These are phyloP conservation scores for Massospora cicadina DNA, from an alignment of 371 early-diverging fungal genomes.

Conservation along the genomic window DNA sequence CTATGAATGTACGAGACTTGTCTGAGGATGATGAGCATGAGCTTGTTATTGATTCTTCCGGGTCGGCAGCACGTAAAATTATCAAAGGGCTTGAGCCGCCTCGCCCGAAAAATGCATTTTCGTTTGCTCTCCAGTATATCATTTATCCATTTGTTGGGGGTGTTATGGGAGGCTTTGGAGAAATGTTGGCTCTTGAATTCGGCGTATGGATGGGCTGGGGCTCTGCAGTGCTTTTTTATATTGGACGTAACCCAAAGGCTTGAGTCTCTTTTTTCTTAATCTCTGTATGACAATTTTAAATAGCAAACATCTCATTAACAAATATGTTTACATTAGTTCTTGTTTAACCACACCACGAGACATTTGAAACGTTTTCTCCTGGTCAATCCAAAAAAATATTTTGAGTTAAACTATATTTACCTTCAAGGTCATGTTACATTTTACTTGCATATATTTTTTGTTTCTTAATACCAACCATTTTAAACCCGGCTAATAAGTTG, in stretches of 20 bases:
- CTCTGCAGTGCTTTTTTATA: background rate
- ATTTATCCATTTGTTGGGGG: background rate
- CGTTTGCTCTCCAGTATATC: background rate
- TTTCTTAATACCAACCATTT: too few species aligned
- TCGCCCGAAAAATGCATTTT: background rate
- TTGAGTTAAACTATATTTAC: too few species aligned
- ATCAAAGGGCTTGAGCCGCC: background rate
- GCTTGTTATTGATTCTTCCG: background rate
- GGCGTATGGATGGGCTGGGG: background rate
- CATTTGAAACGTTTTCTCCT: too few species aligned
- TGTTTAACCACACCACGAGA: too few species aligned
- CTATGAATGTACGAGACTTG: too few species aligned
- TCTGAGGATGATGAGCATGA: background rate
- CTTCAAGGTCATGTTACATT: too few species aligned
- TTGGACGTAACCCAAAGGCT: background rate
- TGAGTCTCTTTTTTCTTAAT: background rate
- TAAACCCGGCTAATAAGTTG: too few species aligned
- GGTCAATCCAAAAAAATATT: too few species aligned
- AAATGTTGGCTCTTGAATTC: background rate
- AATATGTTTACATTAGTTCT: too few species aligned
- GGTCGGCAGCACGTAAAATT: background rate
- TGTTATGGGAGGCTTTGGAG: background rate
- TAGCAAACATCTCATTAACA: too few species aligned
- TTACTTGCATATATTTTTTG: too few species aligned
- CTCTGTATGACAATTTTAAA: too few species aligned